phyloP scores from a whole-genome alignment of 1,139 yeast genomes.

The Lodderomyces elongisporus region DNA sequence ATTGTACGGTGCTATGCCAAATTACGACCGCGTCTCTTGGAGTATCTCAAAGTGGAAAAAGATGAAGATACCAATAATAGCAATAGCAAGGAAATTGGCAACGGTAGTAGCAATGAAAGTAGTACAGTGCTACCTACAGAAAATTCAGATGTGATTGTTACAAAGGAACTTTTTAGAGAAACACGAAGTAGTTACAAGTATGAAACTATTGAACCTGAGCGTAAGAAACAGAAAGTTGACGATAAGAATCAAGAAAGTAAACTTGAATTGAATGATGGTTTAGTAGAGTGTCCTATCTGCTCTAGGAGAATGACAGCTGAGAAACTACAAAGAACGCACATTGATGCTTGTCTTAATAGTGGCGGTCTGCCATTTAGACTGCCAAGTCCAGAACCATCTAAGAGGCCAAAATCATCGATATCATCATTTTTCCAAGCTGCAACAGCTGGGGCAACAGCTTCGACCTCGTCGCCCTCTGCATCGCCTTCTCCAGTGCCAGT shows the following conservation, averaged over 20 bases:
- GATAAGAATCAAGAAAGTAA: constrained; percentile 1
- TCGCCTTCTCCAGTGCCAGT: constrained; percentile 6
- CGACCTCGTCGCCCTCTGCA: constrained; percentile 4
- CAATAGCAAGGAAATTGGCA: neutral
- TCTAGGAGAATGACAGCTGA: constrained; percentile 48
- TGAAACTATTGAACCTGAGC: neutral
- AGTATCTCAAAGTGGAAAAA: constrained; percentile 14
- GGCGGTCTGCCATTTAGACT: neutral
- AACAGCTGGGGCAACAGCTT: too few species aligned
- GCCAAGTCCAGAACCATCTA: neutral
- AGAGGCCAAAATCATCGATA: constrained; percentile 15
- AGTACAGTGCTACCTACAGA: neutral
- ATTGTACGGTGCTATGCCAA: constrained; percentile 51
- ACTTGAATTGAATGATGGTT: constrained; percentile 4
- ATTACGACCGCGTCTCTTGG: constrained; percentile 37
- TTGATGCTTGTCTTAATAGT: constrained; percentile 56
- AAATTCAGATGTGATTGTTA: neutral
- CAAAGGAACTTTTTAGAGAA: too few species aligned
- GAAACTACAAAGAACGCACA: constrained; percentile 58
- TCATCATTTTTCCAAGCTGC: constrained; percentile 37
- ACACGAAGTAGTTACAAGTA: constrained; percentile 5
- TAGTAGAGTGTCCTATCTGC: constrained; percentile 73
- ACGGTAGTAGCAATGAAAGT: constrained; percentile 1
- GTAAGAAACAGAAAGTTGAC: constrained; percentile 1
- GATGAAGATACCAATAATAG: neutral